Percentiles rank a stretch among this genome's conserved stretches.
phyloP scores from a whole-genome alignment of 1,139 yeast genomes.

The Yamadazyma epiphylla region DNA sequence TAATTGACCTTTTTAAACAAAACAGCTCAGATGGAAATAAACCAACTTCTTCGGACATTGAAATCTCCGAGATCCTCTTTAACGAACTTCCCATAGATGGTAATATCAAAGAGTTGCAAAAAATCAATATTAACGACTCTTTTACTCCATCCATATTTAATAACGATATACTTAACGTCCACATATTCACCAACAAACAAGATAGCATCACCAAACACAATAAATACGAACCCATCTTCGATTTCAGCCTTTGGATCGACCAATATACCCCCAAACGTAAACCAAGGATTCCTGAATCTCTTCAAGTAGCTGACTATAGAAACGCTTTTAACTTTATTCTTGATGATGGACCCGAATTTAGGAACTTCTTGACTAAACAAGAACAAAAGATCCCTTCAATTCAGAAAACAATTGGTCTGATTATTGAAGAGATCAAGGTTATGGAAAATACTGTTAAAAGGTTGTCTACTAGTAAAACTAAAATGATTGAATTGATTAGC shows the following conservation, averaged over 20 bases:
- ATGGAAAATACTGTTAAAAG: conserved; percentile 23
- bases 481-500: conserved; percentile 21
- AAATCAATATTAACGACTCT: conserved; percentile 29
- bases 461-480: conserved; percentile 16
- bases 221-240: conserved; percentile 22
- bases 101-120: conserved; percentile 16
- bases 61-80: conserved; percentile 27
- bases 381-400: conserved; percentile 52
- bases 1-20: conserved; percentile 7
- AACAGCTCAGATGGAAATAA: not conserved
- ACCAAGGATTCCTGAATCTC: conserved; percentile 1
- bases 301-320: conserved; percentile 18
- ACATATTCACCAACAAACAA: conserved; percentile 27
- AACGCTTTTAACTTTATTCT: conserved; percentile 32
- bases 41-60: conserved; percentile 11
- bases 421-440: conserved; percentile 32
- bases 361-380: conserved; percentile 51
- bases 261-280: conserved; percentile 2
- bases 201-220: no score
- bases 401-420: conserved; percentile 33
- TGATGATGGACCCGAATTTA: conserved; percentile 76
- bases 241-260: conserved; percentile 30
- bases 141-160: conserved; percentile 16
- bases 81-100: conserved; percentile 24
- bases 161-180: conserved; percentile 21